These are phyloP conservation scores for Kokia cookei DNA, from an alignment of 441 rosid genomes.

Conservation along the genomic window DNA sequence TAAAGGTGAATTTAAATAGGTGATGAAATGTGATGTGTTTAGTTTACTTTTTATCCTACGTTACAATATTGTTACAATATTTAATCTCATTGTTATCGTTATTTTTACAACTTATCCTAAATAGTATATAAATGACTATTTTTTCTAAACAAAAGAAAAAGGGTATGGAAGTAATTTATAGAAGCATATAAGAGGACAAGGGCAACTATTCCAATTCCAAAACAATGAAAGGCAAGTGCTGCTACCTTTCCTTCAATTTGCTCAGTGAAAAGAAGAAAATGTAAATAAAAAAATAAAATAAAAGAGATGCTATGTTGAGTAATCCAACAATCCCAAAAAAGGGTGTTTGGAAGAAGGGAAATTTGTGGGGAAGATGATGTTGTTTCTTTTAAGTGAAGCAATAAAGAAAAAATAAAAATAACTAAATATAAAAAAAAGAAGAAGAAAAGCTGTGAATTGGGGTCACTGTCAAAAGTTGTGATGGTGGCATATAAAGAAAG, in stretches of 20 bases:
- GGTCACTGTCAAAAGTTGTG: slow-evolving; percentile 40
- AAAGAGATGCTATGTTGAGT: slow-evolving; percentile 25
- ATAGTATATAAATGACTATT: too few relatives aligned
- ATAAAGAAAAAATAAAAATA: not conserved
- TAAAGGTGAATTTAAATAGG: too few relatives aligned
- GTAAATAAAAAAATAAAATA: not conserved
- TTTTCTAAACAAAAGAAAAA: not conserved
- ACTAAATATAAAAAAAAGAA: not conserved
- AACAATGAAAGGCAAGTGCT: slow-evolving; percentile 1
- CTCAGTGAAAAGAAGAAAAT: not conserved
- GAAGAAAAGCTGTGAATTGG: slow-evolving; percentile 19
- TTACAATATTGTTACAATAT: too few relatives aligned
- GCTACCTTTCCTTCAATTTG: not conserved
- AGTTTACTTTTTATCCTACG: too few relatives aligned
- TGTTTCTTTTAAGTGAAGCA: slow-evolving; percentile 43
- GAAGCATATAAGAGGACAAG: not conserved
- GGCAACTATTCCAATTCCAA: slow-evolving; percentile 6
- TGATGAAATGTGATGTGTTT: too few relatives aligned
- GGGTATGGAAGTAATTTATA: not conserved
- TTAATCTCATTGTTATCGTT: too few relatives aligned
- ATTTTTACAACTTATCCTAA: too few relatives aligned
- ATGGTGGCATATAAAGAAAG: slow-evolving; percentile 21
- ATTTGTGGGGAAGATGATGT: slow-evolving; percentile 12
- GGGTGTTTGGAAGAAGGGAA: slow-evolving; percentile 18
- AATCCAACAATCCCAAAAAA: slow-evolving; percentile 26